A percentile compares a stretch with the other conserved stretches of the same genome.
Conservation (phyloP, 345 rosid species). For the Eucalyptus regnans region DNA sequence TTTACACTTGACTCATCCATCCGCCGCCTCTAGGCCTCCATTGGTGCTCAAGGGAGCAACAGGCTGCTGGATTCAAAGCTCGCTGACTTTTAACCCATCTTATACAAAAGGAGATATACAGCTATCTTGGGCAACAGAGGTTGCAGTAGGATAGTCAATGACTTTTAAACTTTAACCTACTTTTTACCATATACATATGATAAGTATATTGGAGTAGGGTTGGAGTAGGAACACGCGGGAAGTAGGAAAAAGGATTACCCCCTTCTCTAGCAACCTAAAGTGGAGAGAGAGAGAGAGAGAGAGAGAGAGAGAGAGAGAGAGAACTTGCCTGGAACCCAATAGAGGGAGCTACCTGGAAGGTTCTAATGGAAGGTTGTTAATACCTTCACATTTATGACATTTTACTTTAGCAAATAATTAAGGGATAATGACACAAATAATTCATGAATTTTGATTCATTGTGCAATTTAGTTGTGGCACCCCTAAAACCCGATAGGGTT, state of each 20-base stretch:
- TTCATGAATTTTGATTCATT: too few species aligned
- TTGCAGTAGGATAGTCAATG: neutral
- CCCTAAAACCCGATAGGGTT: too few species aligned
- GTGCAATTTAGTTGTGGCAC: too few species aligned
- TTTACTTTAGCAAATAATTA: neutral
- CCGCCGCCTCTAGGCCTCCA: constrained; percentile 42
- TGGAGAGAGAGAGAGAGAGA: neutral
- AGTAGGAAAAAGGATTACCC: neutral
- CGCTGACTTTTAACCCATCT: constrained; percentile 1
- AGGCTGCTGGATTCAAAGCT: constrained; percentile 30
- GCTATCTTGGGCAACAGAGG: neutral
- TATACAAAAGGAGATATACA: neutral
- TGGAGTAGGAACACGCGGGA: neutral
- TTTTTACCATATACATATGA: neutral
- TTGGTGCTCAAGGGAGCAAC: neutral
- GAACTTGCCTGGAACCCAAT: neutral
- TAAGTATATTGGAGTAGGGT: neutral
- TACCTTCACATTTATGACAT: neutral
- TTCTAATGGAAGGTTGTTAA: neutral
- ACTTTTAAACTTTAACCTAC: too few species aligned
- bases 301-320: neutral
- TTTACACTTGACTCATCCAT: constrained; percentile 45
- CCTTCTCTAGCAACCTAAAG: neutral
- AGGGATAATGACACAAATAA: neutral
- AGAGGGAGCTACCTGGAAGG: neutral